Evolutionary conservation across 2,329 filamentous ascomycete species (phyloP).

Genomic region (Metarhizium rileyi): DNA sequence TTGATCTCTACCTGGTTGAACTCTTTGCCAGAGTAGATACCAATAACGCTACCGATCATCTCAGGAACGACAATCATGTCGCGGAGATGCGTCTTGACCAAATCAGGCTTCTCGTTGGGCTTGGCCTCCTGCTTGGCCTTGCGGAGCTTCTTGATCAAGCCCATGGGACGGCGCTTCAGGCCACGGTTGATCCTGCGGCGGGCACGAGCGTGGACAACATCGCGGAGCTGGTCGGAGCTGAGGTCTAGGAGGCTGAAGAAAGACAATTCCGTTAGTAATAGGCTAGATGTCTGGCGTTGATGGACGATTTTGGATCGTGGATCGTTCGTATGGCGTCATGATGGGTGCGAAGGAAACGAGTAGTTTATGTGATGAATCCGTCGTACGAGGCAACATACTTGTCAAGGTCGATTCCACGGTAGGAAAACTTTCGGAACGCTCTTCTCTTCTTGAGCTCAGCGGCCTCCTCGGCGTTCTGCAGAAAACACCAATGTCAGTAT

Average conservation of each 20-base stretch:
- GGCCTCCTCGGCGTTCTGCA: slow-evolving; percentile 91
- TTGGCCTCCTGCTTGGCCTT: slow-evolving; percentile 98
- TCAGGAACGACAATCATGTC: slow-evolving; percentile 99
- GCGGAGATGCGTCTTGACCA: slow-evolving; percentile 98
- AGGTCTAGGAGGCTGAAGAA: slow-evolving; percentile 85
- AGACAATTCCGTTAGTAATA: slow-evolving; percentile 11
- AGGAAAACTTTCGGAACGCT: slow-evolving; percentile 99
- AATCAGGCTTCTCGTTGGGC: slow-evolving; percentile 99
- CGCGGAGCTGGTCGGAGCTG: slow-evolving; percentile 94
- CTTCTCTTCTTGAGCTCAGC: slow-evolving; percentile 99
- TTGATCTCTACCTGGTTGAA: slow-evolving; percentile 99
- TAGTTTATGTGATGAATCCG: neutral
- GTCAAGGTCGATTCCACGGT: slow-evolving; percentile 98
- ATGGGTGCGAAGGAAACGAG: slow-evolving; percentile 1
- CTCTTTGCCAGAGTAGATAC: slow-evolving; percentile 99
- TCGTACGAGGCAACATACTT: slow-evolving; percentile 56
- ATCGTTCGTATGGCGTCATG: neutral
- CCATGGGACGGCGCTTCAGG: slow-evolving; percentile 99
- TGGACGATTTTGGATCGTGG: neutral
- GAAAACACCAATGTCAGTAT: slow-evolving; percentile 18
- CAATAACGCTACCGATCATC: slow-evolving; percentile 98
- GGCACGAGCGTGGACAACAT: slow-evolving; percentile 98
- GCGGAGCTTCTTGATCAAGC: slow-evolving; percentile 99
- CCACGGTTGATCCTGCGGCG: slow-evolving; percentile 99
- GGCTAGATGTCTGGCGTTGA: neutral